Base-by-base conservation (phyloP, 805 yeast genomes). In the Teunomyces tritomae region DNA sequence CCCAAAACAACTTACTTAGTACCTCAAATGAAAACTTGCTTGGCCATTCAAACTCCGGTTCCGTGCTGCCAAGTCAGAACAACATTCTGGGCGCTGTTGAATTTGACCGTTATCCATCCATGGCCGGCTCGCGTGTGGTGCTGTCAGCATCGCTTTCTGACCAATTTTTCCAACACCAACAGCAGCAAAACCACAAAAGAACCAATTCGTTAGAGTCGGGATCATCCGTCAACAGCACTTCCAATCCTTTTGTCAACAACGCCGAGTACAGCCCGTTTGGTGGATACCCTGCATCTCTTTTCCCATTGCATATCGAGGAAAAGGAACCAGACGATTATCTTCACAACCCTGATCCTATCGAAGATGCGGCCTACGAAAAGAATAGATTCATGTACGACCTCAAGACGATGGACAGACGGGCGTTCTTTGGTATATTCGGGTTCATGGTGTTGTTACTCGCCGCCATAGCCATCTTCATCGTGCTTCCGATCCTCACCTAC, bases 311-410 rank as follows among this genome's bases (percentile, higher is more conserved):
- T 57, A 83, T 94, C 53, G 97, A 92, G 50, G 98, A 92, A 57
- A 89, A 89, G 67, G 99, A 92, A 67, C 85, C 87, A 8, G 99
- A 92, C 70, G 99, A 92, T 67, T 91, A 89, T 62, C 65, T 94
- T 55, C 98, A 92, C 68, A 94, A 92, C 67, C 98, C 98, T 1
- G 97, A 92, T 65, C 97, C 97, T 8, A 85, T 90, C 32, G 87
- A 83, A 39, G 99, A 94, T 64, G 96, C 96, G 17, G 81, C 84
- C 50, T 82, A 85, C 58, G 96, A 89, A 57, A 85, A 82, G 53
- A 80, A 84, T 61, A 71, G 89, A 56, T 81, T 87, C 57, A 57
- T 70, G 49, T 61, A 81, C 46, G 94, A 87, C 67, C 64, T 87
- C 52, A 85, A 82, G 65, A 62, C 77, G 57, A 74, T 85, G 80